These are phyloP conservation scores for Trifolium subterraneum DNA, from an alignment of 306 rosid species.

Conservation along the genomic window DNA sequence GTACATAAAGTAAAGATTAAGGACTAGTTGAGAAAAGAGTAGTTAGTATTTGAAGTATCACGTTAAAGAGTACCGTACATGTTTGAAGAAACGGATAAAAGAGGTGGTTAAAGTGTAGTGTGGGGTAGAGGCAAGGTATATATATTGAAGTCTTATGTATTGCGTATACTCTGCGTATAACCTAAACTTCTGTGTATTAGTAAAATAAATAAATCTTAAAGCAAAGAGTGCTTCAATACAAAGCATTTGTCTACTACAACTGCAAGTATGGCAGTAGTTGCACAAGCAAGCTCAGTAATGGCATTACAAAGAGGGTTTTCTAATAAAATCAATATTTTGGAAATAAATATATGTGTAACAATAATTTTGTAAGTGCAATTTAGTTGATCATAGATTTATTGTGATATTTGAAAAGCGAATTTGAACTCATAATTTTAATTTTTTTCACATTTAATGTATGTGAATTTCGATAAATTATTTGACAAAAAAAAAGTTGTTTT, in stretches of 20 bases:
- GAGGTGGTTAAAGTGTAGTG: conserved; percentile 19
- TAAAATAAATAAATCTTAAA: conserved; percentile 24
- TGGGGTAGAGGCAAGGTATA: conserved; percentile 48
- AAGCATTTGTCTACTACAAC: conserved; percentile 25
- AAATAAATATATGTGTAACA: too few relatives aligned
- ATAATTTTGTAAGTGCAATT: too few relatives aligned
- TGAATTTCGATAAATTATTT: too few relatives aligned
- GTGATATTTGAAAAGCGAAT: too few relatives aligned
- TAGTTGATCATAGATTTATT: too few relatives aligned
- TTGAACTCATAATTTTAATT: too few relatives aligned
- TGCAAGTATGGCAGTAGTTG: conserved; percentile 7
- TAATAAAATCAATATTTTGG: background rate
- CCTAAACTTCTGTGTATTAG: conserved; percentile 11
- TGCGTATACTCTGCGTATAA: conserved; percentile 41
- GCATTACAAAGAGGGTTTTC: background rate
- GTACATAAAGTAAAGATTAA: background rate
- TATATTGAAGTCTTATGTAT: conserved; percentile 37
- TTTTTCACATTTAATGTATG: too few relatives aligned
- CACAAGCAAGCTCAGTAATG: conserved; percentile 17
- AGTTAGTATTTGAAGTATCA: conserved; percentile 31
- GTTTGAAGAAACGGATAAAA: conserved; percentile 36
- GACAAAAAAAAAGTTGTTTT: too few relatives aligned
- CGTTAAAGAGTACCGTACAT: conserved; percentile 14
- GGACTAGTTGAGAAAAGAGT: background rate
- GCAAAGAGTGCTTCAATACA: conserved; percentile 31